Evolutionary conservation across 2,329 filamentous ascomycete species (phyloP).

Genomic region (Fusarium avenaceum): DNA sequence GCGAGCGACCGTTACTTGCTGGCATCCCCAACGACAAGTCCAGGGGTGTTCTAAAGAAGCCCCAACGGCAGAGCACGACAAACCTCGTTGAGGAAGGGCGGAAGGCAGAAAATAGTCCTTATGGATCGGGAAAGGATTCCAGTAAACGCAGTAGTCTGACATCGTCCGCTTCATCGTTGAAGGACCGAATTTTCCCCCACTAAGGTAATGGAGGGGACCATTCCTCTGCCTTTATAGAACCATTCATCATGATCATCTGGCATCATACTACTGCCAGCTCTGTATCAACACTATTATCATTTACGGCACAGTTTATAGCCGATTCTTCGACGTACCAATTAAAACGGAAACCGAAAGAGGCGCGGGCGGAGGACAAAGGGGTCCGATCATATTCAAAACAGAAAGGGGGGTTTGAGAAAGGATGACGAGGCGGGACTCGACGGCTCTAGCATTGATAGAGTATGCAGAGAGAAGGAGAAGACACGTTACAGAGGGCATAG

Average conservation of each 20-base stretch:
- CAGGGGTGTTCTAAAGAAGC: slow-evolving; percentile 57
- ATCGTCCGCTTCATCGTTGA: slow-evolving; percentile 47
- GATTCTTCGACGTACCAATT: neutral
- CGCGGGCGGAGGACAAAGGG: neutral
- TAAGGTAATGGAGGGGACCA: slow-evolving; percentile 7
- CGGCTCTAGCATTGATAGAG: neutral
- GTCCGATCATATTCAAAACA: slow-evolving; percentile 1
- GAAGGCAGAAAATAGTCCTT: slow-evolving; percentile 45
- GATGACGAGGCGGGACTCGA: neutral
- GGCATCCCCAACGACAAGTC: slow-evolving; percentile 33
- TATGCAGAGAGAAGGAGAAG: slow-evolving; percentile 5
- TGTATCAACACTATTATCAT: neutral
- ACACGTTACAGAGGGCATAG: slow-evolving; percentile 13
- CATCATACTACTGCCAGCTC: neutral
- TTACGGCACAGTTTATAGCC: neutral
- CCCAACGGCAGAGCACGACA: slow-evolving; percentile 50
- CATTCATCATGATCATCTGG: neutral
- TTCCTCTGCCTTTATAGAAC: neutral
- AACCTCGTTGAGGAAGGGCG: slow-evolving; percentile 45
- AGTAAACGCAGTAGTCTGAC: slow-evolving; percentile 44
- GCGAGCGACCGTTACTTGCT: slow-evolving; percentile 48
- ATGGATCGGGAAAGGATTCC: slow-evolving; percentile 38
- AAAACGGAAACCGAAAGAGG: slow-evolving; percentile 1
- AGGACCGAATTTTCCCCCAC: slow-evolving; percentile 46
- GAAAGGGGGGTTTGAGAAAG: slow-evolving; percentile 4